Percentiles rank a stretch among this genome's conserved stretches.
Evolutionary conservation across 1,139 yeast genomes (phyloP).

Genomic region (Zygosaccharomyces pseudobailii): DNA sequence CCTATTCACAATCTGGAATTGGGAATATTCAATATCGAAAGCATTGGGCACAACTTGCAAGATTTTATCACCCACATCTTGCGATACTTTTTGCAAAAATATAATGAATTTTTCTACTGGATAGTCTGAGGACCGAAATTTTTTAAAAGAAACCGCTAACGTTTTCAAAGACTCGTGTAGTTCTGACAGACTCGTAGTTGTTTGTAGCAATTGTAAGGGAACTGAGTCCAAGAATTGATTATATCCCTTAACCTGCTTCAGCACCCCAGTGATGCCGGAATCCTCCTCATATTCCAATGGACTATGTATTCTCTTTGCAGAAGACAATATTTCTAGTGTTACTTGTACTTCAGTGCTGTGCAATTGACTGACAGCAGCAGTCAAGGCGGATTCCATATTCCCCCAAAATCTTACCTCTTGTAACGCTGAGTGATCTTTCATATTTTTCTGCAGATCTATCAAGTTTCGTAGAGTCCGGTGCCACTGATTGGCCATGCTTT

Average conservation of each 20-base stretch:
- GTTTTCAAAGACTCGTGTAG: constrained; percentile 44
- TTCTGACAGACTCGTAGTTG: constrained; percentile 45
- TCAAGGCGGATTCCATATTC: constrained; percentile 61
- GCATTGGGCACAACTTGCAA: constrained; percentile 32
- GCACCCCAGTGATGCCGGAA: constrained; percentile 60
- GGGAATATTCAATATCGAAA: constrained; percentile 36
- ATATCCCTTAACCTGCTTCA: constrained; percentile 48
- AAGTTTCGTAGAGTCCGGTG: constrained; percentile 56
- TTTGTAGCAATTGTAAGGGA: constrained; percentile 57
- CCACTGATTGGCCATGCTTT: constrained; percentile 69
- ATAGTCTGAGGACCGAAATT: constrained; percentile 54
- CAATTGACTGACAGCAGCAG: constrained; percentile 55
- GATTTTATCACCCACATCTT: constrained; percentile 40
- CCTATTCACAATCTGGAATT: constrained; percentile 29
- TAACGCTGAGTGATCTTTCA: constrained; percentile 52
- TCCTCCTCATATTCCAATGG: constrained; percentile 70
- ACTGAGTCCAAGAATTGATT: constrained; percentile 65
- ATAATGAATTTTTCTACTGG: constrained; percentile 63
- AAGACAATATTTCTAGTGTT: constrained; percentile 59
- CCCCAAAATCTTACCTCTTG: constrained; percentile 83
- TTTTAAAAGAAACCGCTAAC: constrained; percentile 61
- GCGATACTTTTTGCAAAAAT: constrained; percentile 57
- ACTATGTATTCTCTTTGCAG: constrained; percentile 76
- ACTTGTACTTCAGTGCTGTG: constrained; percentile 48
- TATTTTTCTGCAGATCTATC: constrained; percentile 49